These are phyloP conservation scores for Syzygium grande DNA, from an alignment of 345 rosid genomes.

Conservation along the genomic window DNA sequence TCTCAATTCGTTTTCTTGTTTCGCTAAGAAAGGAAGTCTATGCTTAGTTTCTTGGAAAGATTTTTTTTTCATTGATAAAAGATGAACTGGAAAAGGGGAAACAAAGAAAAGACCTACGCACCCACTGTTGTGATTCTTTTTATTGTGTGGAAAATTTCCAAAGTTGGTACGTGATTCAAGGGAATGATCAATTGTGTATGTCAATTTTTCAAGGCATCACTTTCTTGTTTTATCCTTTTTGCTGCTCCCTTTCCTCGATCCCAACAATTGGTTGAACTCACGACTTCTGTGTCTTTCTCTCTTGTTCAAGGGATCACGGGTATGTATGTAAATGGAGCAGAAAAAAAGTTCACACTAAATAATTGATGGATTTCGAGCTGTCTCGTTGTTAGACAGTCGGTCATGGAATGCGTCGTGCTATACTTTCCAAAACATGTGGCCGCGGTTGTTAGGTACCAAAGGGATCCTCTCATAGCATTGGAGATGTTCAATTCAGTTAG, in stretches of 20 bases:
- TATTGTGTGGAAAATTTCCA: neutral
- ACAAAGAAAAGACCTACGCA: neutral
- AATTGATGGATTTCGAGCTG: neutral
- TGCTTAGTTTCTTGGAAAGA: neutral
- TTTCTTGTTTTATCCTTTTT: neutral
- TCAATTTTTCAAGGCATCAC: neutral
- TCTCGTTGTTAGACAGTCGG: neutral
- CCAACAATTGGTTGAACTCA: neutral
- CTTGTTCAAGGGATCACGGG: neutral
- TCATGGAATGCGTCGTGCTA: constrained; percentile 40
- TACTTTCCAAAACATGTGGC: constrained; percentile 82
- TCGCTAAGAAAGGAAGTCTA: neutral
- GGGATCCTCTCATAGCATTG: constrained; percentile 59
- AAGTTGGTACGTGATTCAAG: neutral
- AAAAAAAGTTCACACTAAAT: neutral
- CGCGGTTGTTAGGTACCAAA: constrained; percentile 64
- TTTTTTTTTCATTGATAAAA: neutral
- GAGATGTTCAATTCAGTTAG: constrained; percentile 70
- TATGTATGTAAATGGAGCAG: neutral
- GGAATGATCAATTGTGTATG: neutral
- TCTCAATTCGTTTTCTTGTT: neutral
- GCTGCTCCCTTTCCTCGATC: neutral
- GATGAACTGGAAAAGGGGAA: neutral
- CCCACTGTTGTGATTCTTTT: neutral
- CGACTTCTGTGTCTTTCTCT: neutral